These are phyloP conservation scores for Serendipita sp. DNA, from an alignment of 768 basidiomycete species.

Conservation along the genomic window DNA sequence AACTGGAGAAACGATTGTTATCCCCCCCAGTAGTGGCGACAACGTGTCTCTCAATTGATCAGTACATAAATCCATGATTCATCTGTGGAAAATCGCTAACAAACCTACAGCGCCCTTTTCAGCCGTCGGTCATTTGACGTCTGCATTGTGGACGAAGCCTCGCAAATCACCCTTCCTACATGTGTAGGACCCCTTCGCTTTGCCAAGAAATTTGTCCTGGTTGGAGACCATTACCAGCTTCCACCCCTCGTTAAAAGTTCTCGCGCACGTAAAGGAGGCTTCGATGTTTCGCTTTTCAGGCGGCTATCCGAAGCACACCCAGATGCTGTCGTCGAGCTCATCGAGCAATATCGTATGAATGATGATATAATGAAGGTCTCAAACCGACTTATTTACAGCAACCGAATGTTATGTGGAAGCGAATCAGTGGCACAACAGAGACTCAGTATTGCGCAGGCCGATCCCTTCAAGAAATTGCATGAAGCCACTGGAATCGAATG, in stretches of 20 bases:
- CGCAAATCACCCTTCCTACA: constrained; percentile 90
- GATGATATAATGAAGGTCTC: constrained; percentile 85
- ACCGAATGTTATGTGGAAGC: constrained; percentile 64
- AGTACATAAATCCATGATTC: constrained; percentile 37
- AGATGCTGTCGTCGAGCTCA: constrained; percentile 66
- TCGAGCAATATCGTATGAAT: constrained; percentile 93
- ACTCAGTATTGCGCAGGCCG: constrained; percentile 35
- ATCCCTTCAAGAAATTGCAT: constrained; percentile 32
- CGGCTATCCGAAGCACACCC: constrained; percentile 78
- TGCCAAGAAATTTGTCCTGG: constrained; percentile 81
- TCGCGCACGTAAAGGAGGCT: constrained; percentile 62
- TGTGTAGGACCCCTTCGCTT: constrained; percentile 86
- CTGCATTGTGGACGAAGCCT: constrained; percentile 96
- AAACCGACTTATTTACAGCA: constrained; percentile 71
- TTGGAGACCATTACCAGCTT: constrained; percentile 94
- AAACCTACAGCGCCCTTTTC: constrained; percentile 59
- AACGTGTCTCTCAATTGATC: constrained; percentile 84
- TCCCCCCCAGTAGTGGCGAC: constrained; percentile 88
- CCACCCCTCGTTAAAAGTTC: constrained; percentile 61
- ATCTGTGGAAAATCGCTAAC: constrained; percentile 7
- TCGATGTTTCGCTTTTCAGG: constrained; percentile 82
- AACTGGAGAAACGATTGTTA: constrained; percentile 71
- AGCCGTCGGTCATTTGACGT: constrained; percentile 76
- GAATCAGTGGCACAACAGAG: constrained; percentile 45
- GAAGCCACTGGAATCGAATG: constrained; percentile 15